Evolutionary conservation across 2,329 filamentous ascomycete species (phyloP).

Genomic region (Macrophomina pseudophaseolina): DNA sequence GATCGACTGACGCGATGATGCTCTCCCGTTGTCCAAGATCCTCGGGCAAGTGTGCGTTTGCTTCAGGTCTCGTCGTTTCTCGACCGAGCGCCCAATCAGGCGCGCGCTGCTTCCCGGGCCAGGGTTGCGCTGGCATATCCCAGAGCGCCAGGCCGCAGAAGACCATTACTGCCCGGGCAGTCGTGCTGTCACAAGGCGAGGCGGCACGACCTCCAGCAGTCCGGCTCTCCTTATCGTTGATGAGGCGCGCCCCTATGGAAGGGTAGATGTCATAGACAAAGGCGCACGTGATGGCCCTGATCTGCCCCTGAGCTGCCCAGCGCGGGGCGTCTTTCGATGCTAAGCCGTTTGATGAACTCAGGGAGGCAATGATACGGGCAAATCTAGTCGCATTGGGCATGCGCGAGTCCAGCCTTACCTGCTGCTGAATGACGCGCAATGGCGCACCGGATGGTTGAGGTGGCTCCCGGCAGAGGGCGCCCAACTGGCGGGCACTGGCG

Average conservation of each 20-base stretch:
- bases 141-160: background rate
- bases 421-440: conserved; percentile 7
- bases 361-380: conserved; percentile 19
- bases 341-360: conserved; percentile 25
- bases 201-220: background rate
- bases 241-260: conserved; percentile 1
- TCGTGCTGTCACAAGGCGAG: conserved; percentile 1
- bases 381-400: conserved; percentile 1
- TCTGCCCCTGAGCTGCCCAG: conserved; percentile 18
- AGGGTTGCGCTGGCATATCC: conserved; percentile 5
- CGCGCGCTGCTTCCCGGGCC: conserved; percentile 2
- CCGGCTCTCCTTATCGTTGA: conserved; percentile 8
- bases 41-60: conserved; percentile 5
- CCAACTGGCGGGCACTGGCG: conserved; percentile 4
- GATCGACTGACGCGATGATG: conserved; percentile 17
- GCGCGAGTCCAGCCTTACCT: conserved; percentile 9
- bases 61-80: conserved; percentile 14
- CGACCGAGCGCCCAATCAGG: conserved; percentile 17
- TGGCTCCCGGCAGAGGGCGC: conserved; percentile 1
- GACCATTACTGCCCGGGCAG: conserved; percentile 3
- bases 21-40: background rate
- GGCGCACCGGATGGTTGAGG: background rate
- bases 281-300: conserved; percentile 19
- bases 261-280: conserved; percentile 1
- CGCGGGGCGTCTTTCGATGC: background rate